Percentiles rank a stretch among this genome's conserved stretches.
These are phyloP conservation scores for Vanrija humicola DNA, from an alignment of 1,284 basidiomycete genomes.

Conservation along the genomic window DNA sequence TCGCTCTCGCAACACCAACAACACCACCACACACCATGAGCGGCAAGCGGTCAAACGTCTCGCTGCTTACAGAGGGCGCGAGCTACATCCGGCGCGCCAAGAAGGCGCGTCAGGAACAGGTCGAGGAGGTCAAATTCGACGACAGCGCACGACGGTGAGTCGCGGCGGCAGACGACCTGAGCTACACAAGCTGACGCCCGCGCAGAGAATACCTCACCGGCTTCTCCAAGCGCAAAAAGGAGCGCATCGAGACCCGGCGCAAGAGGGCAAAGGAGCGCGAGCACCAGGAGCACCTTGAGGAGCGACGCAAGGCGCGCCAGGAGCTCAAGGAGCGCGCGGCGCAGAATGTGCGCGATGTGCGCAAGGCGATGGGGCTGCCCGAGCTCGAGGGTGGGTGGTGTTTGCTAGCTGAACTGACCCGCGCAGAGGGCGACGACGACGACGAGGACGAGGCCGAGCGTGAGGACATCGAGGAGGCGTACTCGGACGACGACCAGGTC, in stretches of 20 bases:
- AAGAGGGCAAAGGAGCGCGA: slow-evolving; percentile 46
- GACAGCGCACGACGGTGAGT: slow-evolving; percentile 46
- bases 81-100: slow-evolving; percentile 47
- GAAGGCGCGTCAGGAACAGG: slow-evolving; percentile 42
- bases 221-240: slow-evolving; percentile 50
- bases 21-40: slow-evolving; percentile 3
- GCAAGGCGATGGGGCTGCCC: slow-evolving; percentile 44
- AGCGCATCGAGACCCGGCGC: slow-evolving; percentile 44
- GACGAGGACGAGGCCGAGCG: slow-evolving; percentile 15
- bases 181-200: slow-evolving; percentile 1
- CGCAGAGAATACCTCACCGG: slow-evolving; percentile 49
- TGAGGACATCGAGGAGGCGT: slow-evolving; percentile 34
- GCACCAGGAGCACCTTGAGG: slow-evolving; percentile 42
- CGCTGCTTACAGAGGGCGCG: slow-evolving; percentile 48
- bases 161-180: too few species aligned
- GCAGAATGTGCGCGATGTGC: slow-evolving; percentile 43
- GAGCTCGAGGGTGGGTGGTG: slow-evolving; percentile 18
- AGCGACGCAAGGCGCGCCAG: slow-evolving; percentile 42
- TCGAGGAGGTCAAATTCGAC: slow-evolving; percentile 51
- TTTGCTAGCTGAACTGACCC: neutral
- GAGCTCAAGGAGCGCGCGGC: slow-evolving; percentile 40
- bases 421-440: slow-evolving; percentile 8
- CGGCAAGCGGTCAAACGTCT: slow-evolving; percentile 39
- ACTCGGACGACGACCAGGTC: slow-evolving; percentile 46
- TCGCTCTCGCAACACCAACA: neutral